Conservation (phyloP, 192 early-diverging fungal genomes). For the Backusella australiensis region DNA sequence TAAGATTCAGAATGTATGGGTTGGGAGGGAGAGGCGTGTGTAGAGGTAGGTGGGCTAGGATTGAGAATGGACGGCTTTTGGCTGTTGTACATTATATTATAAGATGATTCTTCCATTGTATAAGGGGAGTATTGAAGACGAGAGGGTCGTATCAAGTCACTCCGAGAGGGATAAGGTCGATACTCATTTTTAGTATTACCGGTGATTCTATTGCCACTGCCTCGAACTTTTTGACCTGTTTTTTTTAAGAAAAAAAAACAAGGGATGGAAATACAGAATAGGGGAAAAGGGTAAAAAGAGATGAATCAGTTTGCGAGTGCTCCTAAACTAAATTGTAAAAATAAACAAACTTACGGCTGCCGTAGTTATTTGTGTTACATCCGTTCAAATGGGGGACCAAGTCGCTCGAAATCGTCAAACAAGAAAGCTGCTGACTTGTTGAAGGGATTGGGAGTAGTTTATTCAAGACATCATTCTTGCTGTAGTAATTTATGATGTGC, state of each 20-base stretch:
- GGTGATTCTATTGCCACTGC: neutral
- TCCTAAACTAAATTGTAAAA: neutral
- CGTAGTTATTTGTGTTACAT: neutral
- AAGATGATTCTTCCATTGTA: neutral
- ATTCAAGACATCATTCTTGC: slow-evolving; percentile 49
- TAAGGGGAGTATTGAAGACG: neutral
- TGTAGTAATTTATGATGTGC: slow-evolving; percentile 37
- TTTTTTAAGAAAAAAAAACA: neutral
- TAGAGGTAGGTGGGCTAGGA: neutral
- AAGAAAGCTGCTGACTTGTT: slow-evolving; percentile 43
- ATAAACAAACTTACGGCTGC: neutral
- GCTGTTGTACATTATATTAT: neutral
- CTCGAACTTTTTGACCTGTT: neutral
- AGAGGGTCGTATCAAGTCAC: neutral
- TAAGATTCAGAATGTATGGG: neutral
- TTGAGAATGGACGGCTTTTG: neutral
- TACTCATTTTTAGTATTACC: neutral
- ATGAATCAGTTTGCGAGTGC: neutral
- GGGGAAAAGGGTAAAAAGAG: neutral
- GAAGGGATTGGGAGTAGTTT: slow-evolving; percentile 51
- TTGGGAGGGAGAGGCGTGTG: neutral
- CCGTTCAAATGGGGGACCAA: slow-evolving; percentile 22
- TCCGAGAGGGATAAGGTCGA: neutral
- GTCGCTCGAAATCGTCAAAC: slow-evolving; percentile 53
- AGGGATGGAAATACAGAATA: neutral